phyloP scores from a whole-genome alignment of 2,329 filamentous ascomycete genomes.

The Exserohilum turcica region DNA sequence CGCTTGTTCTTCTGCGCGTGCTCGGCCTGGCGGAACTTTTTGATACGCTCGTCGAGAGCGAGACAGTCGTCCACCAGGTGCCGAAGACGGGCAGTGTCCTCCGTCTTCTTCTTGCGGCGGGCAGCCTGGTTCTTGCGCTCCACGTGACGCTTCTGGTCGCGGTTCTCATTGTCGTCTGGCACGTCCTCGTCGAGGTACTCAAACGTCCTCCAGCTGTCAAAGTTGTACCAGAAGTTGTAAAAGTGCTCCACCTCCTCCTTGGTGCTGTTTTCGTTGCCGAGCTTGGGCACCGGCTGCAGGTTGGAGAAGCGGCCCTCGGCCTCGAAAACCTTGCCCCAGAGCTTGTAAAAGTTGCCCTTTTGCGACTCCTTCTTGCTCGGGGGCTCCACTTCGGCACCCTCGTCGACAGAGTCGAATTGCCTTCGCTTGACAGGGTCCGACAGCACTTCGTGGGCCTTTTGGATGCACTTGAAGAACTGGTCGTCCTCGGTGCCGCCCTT shows the following conservation, averaged over 20 bases:
- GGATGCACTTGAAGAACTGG: constrained; percentile 99
- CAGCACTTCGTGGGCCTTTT: constrained; percentile 94
- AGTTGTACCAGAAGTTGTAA: constrained; percentile 99
- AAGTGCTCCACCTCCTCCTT: constrained; percentile 92
- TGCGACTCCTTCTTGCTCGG: constrained; percentile 88
- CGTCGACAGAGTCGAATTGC: constrained; percentile 96
- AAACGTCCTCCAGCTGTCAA: constrained; percentile 96
- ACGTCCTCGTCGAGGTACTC: constrained; percentile 99
- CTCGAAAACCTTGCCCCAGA: constrained; percentile 90
- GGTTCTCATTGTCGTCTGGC: constrained; percentile 97
- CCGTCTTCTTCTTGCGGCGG: constrained; percentile 99
- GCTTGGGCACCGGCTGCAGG: constrained; percentile 80
- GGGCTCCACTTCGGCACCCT: constrained; percentile 88
- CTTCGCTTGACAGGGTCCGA: constrained; percentile 89
- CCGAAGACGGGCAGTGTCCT: constrained; percentile 90
- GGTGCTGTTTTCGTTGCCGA: constrained; percentile 82
- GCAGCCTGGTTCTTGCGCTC: constrained; percentile 98
- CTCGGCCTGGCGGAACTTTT: constrained; percentile 91
- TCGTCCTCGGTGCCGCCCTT: constrained; percentile 87
- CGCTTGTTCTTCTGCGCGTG: constrained; percentile 97
- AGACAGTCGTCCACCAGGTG: constrained; percentile 87
- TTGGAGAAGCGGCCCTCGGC: constrained; percentile 93
- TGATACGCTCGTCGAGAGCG: constrained; percentile 89
- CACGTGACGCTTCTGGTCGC: constrained; percentile 97
- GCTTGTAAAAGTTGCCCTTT: constrained; percentile 92